Percentiles rank a stretch among this genome's conserved stretches.
These are phyloP conservation scores for Lumnitzera littorea DNA, from an alignment of 345 rosid genomes.

Conservation along the genomic window DNA sequence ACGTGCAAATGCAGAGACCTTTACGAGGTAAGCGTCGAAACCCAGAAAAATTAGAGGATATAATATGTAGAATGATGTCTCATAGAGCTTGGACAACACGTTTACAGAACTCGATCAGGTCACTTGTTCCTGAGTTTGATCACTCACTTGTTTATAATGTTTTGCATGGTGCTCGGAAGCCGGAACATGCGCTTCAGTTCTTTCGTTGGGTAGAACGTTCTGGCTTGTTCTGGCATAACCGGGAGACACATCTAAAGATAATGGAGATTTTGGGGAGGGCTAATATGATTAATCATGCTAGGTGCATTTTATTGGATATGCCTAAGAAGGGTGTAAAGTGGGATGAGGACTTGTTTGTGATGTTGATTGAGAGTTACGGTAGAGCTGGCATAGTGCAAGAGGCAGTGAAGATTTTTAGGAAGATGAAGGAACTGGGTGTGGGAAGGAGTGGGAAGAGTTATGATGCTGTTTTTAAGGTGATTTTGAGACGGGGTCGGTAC, in stretches of 20 bases:
- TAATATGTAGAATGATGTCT: conserved; percentile 83
- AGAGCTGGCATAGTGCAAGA: conserved; percentile 81
- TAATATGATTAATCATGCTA: conserved; percentile 71
- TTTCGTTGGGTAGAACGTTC: conserved; percentile 92
- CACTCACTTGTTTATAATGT: conserved; percentile 73
- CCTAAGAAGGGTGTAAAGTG: conserved; percentile 72
- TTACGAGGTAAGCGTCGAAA: conserved; percentile 34
- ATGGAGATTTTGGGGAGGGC: conserved; percentile 70
- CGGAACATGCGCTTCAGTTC: conserved; percentile 91
- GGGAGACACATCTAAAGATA: conserved; percentile 65
- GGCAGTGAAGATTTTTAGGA: conserved; percentile 67
- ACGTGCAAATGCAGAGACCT: conserved; percentile 17
- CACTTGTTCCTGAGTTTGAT: conserved; percentile 69
- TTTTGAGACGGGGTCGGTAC: conserved; percentile 70
- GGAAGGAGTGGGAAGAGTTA: conserved; percentile 67
- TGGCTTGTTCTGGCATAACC: conserved; percentile 66
- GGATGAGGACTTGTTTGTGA: conserved; percentile 77
- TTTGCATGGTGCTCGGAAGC: conserved; percentile 53
- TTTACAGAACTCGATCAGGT: conserved; percentile 80
- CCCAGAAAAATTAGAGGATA: conserved; percentile 66
- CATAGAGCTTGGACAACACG: conserved; percentile 85
- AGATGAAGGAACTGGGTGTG: conserved; percentile 75
- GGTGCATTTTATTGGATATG: conserved; percentile 83
- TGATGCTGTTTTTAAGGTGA: conserved; percentile 67
- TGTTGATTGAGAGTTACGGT: conserved; percentile 74